Base-by-base conservation (phyloP, 2,329 filamentous ascomycete species). In the Blastomyces gilchristii region DNA sequence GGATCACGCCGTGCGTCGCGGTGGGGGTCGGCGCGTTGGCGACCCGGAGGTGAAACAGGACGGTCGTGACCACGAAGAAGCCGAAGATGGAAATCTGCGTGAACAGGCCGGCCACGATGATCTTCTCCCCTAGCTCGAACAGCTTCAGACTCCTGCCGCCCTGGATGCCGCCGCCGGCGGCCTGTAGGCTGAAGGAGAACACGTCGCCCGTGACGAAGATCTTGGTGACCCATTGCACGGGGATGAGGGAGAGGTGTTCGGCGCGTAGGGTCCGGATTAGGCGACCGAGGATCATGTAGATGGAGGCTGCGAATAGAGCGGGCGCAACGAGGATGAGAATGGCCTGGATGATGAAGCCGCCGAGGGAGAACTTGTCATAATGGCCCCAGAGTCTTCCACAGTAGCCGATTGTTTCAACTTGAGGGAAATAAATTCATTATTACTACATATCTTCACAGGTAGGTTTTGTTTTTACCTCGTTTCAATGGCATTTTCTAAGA, bases 1-100 rank as follows among this genome's bases (percentile, higher is more conserved):
- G 61, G 43, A 63, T 14, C 1, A 28, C n/a, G 22, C 37, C 41
- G 28, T 72, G 25, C 3, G 37, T 28, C 2, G 68, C 65, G 1
- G 52, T 62, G 62, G 65, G 60, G 45, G 71, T 74, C 0, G 74
- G 73, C 4, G 67, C 41, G 7, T 65, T 68, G 1, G 45, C 60
- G 7, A 81, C 71, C 3, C 79, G 74, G 2, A 65, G 53, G 65
- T 84, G 78, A 72, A 84, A 84, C 0, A 80, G 60, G 1, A 75
- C 64, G 0, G 81, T 76, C 5, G 78, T 77, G 11, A 77, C 64
- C 53, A 81, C 71, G 68, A 86, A 86, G 50, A 84, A 70, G 34
- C 74, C 77, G 63, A 86, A 85, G 61, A 81, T 76, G 56, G 81
- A 54, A 53, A 86, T 76, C 68, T 87, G 84, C 22, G 84, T 69